Evolutionary conservation across 768 basidiomycete genomes (phyloP).

Genomic region (Galerina sulciceps): DNA sequence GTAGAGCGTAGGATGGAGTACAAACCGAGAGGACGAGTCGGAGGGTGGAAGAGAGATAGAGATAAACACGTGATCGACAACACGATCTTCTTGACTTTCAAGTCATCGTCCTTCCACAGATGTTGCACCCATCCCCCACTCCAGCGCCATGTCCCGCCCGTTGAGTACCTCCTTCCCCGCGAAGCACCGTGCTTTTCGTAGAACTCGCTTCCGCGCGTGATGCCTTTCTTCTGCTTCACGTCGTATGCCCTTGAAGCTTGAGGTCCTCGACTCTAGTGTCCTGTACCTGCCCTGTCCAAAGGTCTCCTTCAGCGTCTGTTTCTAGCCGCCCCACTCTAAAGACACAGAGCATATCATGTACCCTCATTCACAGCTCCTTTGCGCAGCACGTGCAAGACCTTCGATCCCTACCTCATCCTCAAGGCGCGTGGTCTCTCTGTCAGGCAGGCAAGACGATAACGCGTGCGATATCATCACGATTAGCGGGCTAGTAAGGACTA

Average conservation of each 20-base stretch:
- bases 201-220: slow-evolving; percentile 73
- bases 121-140: no score
- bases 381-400: slow-evolving; percentile 94
- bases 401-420: slow-evolving; percentile 93
- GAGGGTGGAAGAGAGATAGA: no score
- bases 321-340: slow-evolving; percentile 17
- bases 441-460: slow-evolving; percentile 86
- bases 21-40: no score
- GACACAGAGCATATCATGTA: slow-evolving; percentile 83
- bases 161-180: slow-evolving; percentile 59
- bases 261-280: slow-evolving; percentile 70
- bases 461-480: slow-evolving; percentile 99
- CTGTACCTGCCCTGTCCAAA: no score
- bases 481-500: slow-evolving; percentile 90
- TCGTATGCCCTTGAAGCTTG: slow-evolving; percentile 73
- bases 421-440: slow-evolving; percentile 85
- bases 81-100: no score
- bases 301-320: slow-evolving; percentile 27
- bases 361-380: slow-evolving; percentile 95
- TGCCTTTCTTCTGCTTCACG: slow-evolving; percentile 79
- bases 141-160: slow-evolving; percentile 36
- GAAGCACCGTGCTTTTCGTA: slow-evolving; percentile 74
- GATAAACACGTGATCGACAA: no score
- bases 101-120: no score
- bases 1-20: no score